A percentile compares a stretch with the other conserved stretches of the same genome.
These are phyloP conservation scores for Stipa capillata DNA, from an alignment of 176 grass and related monocot species.

Conservation along the genomic window DNA sequence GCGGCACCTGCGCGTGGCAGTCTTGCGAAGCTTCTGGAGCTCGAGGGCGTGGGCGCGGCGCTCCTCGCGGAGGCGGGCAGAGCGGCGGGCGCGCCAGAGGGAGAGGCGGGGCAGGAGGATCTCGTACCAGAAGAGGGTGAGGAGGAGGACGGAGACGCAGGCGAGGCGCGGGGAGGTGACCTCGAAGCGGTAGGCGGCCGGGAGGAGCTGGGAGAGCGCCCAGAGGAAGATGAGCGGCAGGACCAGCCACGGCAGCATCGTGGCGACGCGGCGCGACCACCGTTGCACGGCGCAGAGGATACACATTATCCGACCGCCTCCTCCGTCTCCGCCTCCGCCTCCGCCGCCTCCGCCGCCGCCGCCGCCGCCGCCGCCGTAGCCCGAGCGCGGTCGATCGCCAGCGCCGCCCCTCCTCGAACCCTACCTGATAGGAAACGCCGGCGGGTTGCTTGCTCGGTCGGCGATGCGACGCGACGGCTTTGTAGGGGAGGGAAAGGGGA, in stretches of 20 bases:
- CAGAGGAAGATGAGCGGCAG: constrained; percentile 79
- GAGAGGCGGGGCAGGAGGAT: constrained; percentile 75
- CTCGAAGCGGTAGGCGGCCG: constrained; percentile 76
- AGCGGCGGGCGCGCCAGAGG: constrained; percentile 68
- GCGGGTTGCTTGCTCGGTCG: constrained; percentile 9
- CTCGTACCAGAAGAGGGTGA: constrained; percentile 99
- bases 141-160: constrained; percentile 81
- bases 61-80: constrained; percentile 70
- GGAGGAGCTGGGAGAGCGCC: constrained; percentile 84
- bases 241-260: constrained; percentile 87
- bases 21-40: constrained; percentile 85
- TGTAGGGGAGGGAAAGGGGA: neutral
- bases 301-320: constrained; percentile 85
- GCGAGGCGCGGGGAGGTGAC: constrained; percentile 90
- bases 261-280: constrained; percentile 89
- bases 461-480: neutral
- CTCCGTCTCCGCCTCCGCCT: too few relatives aligned
- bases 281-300: constrained; percentile 90
- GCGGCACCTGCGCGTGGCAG: constrained; percentile 73
- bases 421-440: neutral
- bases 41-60: constrained; percentile 62
- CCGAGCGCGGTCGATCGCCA: constrained; percentile 36
- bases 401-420: constrained; percentile 17
- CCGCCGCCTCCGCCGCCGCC: too few relatives aligned
- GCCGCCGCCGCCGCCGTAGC: constrained; percentile 6